A percentile compares a stretch with the other conserved stretches of the same genome.
Evolutionary conservation across 1,284 basidiomycete genomes (phyloP).

Genomic region (Erythrobasidium hasegawianum): DNA sequence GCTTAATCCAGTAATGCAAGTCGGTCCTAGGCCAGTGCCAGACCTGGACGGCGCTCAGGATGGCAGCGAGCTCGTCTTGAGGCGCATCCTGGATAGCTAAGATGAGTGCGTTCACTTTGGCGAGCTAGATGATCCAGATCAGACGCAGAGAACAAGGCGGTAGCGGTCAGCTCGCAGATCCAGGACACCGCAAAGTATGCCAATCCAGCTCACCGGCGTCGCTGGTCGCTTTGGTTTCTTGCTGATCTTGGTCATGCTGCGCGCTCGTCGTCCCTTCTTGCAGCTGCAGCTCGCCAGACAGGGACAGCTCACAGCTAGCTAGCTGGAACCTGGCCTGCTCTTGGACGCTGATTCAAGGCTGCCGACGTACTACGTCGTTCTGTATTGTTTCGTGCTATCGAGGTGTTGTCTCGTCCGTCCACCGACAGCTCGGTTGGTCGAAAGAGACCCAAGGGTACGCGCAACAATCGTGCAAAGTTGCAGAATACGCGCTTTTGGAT

Average conservation of each 20-base stretch:
- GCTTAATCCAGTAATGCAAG: slow-evolving; percentile 91
- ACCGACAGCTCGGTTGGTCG: too few relatives aligned
- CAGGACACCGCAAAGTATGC: background rate
- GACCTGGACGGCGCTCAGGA: slow-evolving; percentile 62
- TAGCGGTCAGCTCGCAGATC: background rate
- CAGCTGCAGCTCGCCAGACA: too few relatives aligned
- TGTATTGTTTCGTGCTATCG: too few relatives aligned
- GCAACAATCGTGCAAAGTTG: too few relatives aligned
- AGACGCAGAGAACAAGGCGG: background rate
- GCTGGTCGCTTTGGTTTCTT: slow-evolving; percentile 32
- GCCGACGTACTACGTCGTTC: too few relatives aligned
- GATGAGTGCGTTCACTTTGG: slow-evolving; percentile 33
- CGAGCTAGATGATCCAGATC: slow-evolving; percentile 1
- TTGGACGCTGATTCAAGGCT: too few relatives aligned
- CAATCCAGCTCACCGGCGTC: slow-evolving; percentile 15
- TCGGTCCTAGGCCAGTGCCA: slow-evolving; percentile 98
- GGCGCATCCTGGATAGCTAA: slow-evolving; percentile 28
- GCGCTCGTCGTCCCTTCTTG: background rate
- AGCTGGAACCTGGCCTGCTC: too few relatives aligned
- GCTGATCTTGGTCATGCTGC: slow-evolving; percentile 26
- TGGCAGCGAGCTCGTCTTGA: slow-evolving; percentile 62
- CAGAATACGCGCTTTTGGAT: too few relatives aligned
- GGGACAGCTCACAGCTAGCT: too few relatives aligned
- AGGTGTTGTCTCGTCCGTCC: too few relatives aligned
- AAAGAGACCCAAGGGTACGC: too few relatives aligned